Evolutionary conservation across 2,329 filamentous ascomycete species (phyloP), one percentile per base, ranked within the genome.

Genomic region (Geoglossum cookeanum): DNA sequence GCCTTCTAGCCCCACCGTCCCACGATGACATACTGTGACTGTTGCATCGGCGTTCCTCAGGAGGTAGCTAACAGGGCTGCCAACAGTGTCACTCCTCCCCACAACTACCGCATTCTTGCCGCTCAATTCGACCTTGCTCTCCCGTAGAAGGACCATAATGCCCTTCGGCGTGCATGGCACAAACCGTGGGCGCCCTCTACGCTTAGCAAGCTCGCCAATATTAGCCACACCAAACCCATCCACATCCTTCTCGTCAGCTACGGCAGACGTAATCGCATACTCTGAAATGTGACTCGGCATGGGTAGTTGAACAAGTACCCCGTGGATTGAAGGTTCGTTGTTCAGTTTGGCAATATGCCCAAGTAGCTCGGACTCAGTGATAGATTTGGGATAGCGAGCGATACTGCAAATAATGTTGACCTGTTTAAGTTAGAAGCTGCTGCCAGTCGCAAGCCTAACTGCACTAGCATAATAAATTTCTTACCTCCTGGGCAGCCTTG

Each of bases 131-230:
- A 98, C 80, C 6, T 89, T 90, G 22, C 84, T 81, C 69, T 92
- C 87, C 68, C 87, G 72, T 59, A 98, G 76, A 63, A 98, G 77
- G 47, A 87, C 85, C 90, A 98, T 97, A 66, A 96, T 87, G 66
- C 92, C 92, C 74, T 96, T 91, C 56, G 92, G 92, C 1, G 92
- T 98, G 77, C 92, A 98, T 52, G 92, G 92, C 48, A 86, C 80
- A 72, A 98, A 98, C 60, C 87, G 77, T 52, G 92, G 92, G 62
- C 79, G 80, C 49, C 92, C 92, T 55, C 92, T 91, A 64, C 89
- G 83, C 78, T 98, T 98, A 65, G 92, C 90, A 64, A 98, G 79
- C 74, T 97, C 91, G 62, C 92, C 92, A 68, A 98, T 96, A 74
- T 96, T 98, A 66, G 78, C 79, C 58, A 88, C 84, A 58, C 92